Base-by-base conservation (phyloP, 805 yeast genomes). In the Geotrichum ghanense region DNA sequence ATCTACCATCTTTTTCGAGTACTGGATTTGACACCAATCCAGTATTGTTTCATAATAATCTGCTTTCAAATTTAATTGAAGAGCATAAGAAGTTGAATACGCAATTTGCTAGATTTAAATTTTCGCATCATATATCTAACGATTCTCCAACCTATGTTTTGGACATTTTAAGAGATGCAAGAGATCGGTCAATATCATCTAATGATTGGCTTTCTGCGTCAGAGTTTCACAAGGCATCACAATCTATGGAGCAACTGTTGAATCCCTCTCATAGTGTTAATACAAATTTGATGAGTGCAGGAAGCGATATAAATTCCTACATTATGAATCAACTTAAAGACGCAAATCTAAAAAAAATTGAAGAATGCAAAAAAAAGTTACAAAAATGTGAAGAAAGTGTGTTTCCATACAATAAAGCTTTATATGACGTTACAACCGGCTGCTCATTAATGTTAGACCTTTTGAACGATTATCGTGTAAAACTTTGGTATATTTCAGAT, bases 401-500 rank as follows among this genome's bases (percentile, higher is more conserved):
- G 9, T 41, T 22, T 4, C 57, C 57, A 2, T 51, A 45, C 41
- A 42, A 48, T 17, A 40, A 47, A 9, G 48, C 49, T 14, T 41
- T 51, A 7, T 44, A 43, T 12, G 45, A 44, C 7, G 41, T 48
- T 34, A 23, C 45, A 24, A 42, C 20, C 14, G 26, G 48, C 20
- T 46, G 52, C 35, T 45, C 49, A 14, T 27, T 17, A 2, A 21
- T 42, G 7, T 16, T 54, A 5, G 42, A 25, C 12, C 24, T 41
- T 16, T 43, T 57, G 39, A 39, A 46, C 31, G 50, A 52, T 20
- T 43, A 51, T n/a, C 42, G 59, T 25, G 50, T 51, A 20, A 57
- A 57, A 49, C 48, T 53, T 10, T 57, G 61, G 61, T 57, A 57
- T 45, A 47, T 50, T 24, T 47, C 50, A 3, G 60, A 56, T 26